Conservation (phyloP, 441 rosid genomes). For the Jatropha podagrica region DNA sequence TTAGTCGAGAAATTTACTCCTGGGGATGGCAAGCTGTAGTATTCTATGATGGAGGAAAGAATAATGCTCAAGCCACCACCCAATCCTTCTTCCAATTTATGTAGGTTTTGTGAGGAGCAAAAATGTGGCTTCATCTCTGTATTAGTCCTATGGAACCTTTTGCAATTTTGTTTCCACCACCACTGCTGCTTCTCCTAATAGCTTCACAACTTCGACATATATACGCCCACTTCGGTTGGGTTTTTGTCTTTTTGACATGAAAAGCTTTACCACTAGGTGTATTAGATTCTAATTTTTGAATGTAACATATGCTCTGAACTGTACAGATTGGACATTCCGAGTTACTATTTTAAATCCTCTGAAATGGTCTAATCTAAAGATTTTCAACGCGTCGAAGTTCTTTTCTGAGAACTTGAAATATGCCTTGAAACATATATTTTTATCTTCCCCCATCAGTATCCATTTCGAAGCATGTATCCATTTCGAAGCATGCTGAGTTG, state of each 20-base stretch:
- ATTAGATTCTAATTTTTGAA: not conserved
- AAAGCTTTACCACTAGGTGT: not conserved
- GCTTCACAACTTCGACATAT: not conserved
- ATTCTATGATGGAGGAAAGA: not conserved
- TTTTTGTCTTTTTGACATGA: not conserved
- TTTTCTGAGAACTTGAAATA: not conserved
- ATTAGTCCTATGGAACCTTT: not conserved
- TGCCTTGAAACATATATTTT: not conserved
- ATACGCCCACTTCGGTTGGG: not conserved
- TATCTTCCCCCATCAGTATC: too few relatives aligned
- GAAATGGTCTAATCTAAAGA: not conserved
- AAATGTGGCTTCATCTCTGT: conserved; percentile 7
- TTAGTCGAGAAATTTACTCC: conserved; percentile 22
- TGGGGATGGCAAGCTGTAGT: conserved; percentile 3
- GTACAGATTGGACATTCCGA: not conserved
- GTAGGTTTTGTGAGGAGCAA: not conserved
- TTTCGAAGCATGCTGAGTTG: not conserved
- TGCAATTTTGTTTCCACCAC: not conserved
- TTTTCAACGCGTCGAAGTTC: not conserved
- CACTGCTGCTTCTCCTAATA: not conserved
- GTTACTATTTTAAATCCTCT: not conserved
- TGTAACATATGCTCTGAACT: not conserved
- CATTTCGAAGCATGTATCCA: not conserved
- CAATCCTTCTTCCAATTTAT: not conserved
- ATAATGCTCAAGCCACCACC: not conserved